phyloP scores from a whole-genome alignment of 345 rosid species.

The Chamaenerion angustifolium region DNA sequence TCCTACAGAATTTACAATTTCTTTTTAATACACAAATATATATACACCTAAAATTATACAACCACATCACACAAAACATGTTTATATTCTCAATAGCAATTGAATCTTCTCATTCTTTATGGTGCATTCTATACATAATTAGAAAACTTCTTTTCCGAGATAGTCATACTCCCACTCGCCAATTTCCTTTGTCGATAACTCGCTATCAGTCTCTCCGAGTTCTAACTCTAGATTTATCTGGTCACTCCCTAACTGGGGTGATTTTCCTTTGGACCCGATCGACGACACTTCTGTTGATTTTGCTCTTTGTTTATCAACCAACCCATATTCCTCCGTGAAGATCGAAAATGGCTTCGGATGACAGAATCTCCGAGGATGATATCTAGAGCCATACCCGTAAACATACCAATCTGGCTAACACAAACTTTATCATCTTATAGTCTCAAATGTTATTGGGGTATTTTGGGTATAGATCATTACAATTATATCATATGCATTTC shows the following conservation, averaged over 20 bases:
- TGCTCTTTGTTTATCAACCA: constrained; percentile 10
- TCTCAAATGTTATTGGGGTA: no score
- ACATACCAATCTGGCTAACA: no score
- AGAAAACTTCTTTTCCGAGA: constrained; percentile 24
- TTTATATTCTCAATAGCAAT: no score
- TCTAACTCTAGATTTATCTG: constrained; percentile 31
- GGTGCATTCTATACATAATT: neutral
- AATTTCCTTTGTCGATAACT: constrained; percentile 34
- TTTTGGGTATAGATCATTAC: no score
- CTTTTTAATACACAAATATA: neutral
- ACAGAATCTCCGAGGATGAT: no score
- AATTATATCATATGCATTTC: no score
- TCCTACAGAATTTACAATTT: neutral
- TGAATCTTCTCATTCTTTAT: no score
- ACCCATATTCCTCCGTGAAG: constrained; percentile 8
- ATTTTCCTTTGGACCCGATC: constrained; percentile 6
- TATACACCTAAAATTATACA: no score
- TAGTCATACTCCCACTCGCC: constrained; percentile 75
- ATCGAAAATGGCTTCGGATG: constrained; percentile 10
- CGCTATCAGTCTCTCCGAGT: constrained; percentile 27
- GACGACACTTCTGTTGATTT: constrained; percentile 9
- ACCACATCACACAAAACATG: no score
- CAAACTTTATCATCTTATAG: no score
- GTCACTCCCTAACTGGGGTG: constrained; percentile 10
- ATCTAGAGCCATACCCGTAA: no score